A percentile compares a stretch with the other conserved stretches of the same genome.
Evolutionary conservation across 176 grass and related monocot genomes (phyloP).

Genomic region (Zea mays): Zm-B73-REFERENCE-NAM-5.0 NC_050099.1:123168001-123168500

Average conservation of each 20-base stretch:
- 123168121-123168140: background rate
- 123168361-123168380: background rate
- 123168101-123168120: background rate
- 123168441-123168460: background rate
- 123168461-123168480: background rate
- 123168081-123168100: background rate
- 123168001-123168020: slow-evolving; percentile 17
- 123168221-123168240: background rate
- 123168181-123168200: background rate
- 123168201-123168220: background rate
- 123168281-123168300: no score
- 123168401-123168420: background rate
- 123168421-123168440: background rate
- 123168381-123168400: background rate
- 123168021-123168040: background rate
- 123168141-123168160: background rate
- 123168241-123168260: background rate
- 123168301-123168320: no score
- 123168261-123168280: background rate
- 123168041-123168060: background rate
- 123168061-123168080: background rate
- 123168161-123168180: background rate
- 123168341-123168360: background rate
- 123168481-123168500: background rate
- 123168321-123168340: background rate